Percentiles rank a stretch among this genome's conserved stretches.
These are phyloP conservation scores for Pyrenula aspistea DNA, from an alignment of 495 filamentous ascomycete species.

Conservation along the genomic window DNA sequence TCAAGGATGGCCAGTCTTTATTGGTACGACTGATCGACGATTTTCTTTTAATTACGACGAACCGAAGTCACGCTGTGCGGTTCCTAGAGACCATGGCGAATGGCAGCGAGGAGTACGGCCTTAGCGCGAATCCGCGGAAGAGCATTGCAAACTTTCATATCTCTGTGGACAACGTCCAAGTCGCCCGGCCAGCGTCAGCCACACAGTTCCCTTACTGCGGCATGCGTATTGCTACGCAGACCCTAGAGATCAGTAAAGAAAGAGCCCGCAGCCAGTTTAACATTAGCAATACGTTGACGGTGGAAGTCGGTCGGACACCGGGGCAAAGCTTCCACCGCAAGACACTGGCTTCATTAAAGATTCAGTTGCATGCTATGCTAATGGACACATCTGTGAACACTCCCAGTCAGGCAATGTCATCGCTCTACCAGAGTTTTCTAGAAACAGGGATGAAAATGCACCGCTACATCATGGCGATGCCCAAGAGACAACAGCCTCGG, in stretches of 20 bases:
- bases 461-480: slow-evolving; percentile 58
- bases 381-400: slow-evolving; percentile 77
- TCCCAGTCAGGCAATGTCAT: slow-evolving; percentile 49
- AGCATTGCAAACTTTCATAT: slow-evolving; percentile 76
- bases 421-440: slow-evolving; percentile 60
- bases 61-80: slow-evolving; percentile 44
- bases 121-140: slow-evolving; percentile 65
- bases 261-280: slow-evolving; percentile 28
- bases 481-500: slow-evolving; percentile 37
- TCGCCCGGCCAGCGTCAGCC: slow-evolving; percentile 36
- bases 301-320: slow-evolving; percentile 56
- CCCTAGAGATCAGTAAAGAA: slow-evolving; percentile 61
- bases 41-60: slow-evolving; percentile 75
- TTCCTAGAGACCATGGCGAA: slow-evolving; percentile 72
- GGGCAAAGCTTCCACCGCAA: slow-evolving; percentile 71
- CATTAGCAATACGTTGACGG: slow-evolving; percentile 53
- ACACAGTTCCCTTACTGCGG: slow-evolving; percentile 80
- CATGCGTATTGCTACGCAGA: slow-evolving; percentile 57
- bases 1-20: slow-evolving; percentile 44
- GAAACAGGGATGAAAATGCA: slow-evolving; percentile 78
- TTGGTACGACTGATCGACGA: slow-evolving; percentile 82
- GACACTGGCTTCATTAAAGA: slow-evolving; percentile 67
- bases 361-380: slow-evolving; percentile 80
- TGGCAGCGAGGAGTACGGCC: slow-evolving; percentile 68
- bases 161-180: slow-evolving; percentile 37